Percentiles rank a stretch among this genome's conserved stretches.
phyloP scores from a whole-genome alignment of 495 filamentous ascomycete genomes.

The Hyaloscypha finlandica region DNA sequence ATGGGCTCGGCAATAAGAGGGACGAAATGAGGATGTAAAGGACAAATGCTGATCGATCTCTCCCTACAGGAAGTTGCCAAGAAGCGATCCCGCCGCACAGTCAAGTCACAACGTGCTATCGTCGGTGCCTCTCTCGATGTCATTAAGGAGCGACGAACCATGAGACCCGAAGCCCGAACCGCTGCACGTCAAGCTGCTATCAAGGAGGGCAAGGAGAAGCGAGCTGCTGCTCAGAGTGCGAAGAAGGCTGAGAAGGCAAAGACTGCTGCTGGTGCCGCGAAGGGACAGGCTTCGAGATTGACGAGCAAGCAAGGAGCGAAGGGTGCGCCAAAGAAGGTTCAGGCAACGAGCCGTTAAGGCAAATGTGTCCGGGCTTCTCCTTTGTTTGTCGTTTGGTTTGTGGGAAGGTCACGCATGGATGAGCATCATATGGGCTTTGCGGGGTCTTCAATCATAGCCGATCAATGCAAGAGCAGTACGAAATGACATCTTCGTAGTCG shows the following conservation, averaged over 20 bases:
- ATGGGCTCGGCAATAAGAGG: neutral
- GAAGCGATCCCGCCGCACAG: constrained; percentile 96
- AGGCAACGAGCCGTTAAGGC: constrained; percentile 79
- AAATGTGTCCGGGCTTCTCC: constrained; percentile 16
- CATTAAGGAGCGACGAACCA: constrained; percentile 96
- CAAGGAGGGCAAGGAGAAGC: constrained; percentile 97
- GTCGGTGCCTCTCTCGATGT: constrained; percentile 98
- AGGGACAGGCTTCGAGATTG: constrained; percentile 77
- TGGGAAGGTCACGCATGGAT: constrained; percentile 33
- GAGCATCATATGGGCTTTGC: constrained; percentile 33
- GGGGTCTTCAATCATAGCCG: constrained; percentile 30
- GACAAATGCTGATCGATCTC: constrained; percentile 8
- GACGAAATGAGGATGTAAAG: neutral
- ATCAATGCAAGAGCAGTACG: constrained; percentile 28
- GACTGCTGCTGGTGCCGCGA: constrained; percentile 69
- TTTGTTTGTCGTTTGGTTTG: constrained; percentile 29
- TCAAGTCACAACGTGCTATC: constrained; percentile 98
- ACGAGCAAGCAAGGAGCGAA: constrained; percentile 96
- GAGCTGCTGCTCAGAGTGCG: constrained; percentile 75
- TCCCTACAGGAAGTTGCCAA: constrained; percentile 90
- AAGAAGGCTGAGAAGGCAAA: constrained; percentile 99
- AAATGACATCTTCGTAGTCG: neutral
- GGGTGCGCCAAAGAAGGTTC: constrained; percentile 83
- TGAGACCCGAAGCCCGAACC: constrained; percentile 91
- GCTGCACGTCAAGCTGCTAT: constrained; percentile 91